phyloP scores from a whole-genome alignment of 2,329 filamentous ascomycete genomes.

The Cercospora sp. region DNA sequence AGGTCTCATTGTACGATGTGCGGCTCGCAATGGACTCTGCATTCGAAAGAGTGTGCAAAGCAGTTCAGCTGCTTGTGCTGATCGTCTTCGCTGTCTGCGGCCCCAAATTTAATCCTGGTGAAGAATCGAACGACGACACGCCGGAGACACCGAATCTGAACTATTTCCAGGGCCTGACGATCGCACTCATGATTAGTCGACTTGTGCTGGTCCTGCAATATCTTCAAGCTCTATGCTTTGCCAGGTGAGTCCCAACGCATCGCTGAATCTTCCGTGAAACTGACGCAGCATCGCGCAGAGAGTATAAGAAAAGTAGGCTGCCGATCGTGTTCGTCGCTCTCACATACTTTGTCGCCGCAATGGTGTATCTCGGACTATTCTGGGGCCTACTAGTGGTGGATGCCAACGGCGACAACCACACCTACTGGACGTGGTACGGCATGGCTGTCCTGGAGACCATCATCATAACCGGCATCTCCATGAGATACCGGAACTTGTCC shows the following conservation, averaged over 20 bases:
- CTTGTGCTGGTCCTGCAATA: slow-evolving; percentile 44
- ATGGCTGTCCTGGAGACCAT: slow-evolving; percentile 38
- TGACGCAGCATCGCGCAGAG: slow-evolving; percentile 15
- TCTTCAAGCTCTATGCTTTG: slow-evolving; percentile 38
- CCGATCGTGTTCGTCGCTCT: slow-evolving; percentile 39
- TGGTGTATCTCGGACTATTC: slow-evolving; percentile 38
- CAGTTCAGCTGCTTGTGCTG: slow-evolving; percentile 63
- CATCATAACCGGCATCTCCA: slow-evolving; percentile 37
- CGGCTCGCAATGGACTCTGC: slow-evolving; percentile 65
- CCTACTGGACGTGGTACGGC: slow-evolving; percentile 58
- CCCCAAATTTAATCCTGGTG: slow-evolving; percentile 40
- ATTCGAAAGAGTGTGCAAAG: slow-evolving; percentile 61
- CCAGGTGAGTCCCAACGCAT: slow-evolving; percentile 16
- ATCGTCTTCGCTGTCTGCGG: slow-evolving; percentile 65
- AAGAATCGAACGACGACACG: slow-evolving; percentile 38
- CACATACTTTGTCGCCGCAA: slow-evolving; percentile 38
- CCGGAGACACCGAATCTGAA: slow-evolving; percentile 41
- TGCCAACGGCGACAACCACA: slow-evolving; percentile 26
- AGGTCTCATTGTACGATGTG: slow-evolving; percentile 64
- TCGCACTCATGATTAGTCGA: slow-evolving; percentile 43
- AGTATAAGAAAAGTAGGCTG: slow-evolving; percentile 34
- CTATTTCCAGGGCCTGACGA: slow-evolving; percentile 44
- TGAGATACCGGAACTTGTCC: slow-evolving; percentile 38
- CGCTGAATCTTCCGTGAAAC: neutral
- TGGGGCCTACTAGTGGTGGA: slow-evolving; percentile 27